phyloP scores from a whole-genome alignment of 179 eudicot genomes.

The Silene coronaria region DNA sequence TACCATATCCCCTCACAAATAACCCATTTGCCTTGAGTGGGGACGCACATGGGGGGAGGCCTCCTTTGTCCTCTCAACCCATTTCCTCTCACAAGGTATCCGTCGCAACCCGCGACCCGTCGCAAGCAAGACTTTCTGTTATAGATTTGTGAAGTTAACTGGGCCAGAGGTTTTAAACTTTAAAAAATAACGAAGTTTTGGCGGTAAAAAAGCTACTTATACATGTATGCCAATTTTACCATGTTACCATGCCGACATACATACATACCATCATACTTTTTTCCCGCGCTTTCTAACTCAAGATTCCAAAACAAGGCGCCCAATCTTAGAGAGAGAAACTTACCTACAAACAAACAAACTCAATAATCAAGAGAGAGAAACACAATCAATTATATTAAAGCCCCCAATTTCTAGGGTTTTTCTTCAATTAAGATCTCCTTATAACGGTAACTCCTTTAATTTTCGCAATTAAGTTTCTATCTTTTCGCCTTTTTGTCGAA shows the following conservation, averaged over 20 bases:
- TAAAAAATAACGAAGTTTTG: background rate
- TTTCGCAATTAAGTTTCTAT: background rate
- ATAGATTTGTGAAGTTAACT: too few species aligned
- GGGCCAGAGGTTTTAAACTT: too few species aligned
- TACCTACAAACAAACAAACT: background rate
- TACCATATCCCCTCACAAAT: too few species aligned
- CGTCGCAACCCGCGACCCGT: too few species aligned
- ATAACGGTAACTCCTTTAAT: constrained; percentile 1
- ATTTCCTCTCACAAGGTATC: too few species aligned
- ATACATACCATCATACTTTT: background rate
- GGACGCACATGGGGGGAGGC: too few species aligned
- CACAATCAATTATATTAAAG: too few species aligned
- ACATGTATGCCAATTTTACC: background rate
- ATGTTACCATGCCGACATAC: constrained; percentile 8
- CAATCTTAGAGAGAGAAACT: background rate
- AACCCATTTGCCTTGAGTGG: too few species aligned
- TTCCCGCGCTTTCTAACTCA: constrained; percentile 23
- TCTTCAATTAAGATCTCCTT: background rate
- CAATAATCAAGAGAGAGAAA: background rate
- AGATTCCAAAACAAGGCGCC: constrained; percentile 23
- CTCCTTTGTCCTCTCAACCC: too few species aligned
- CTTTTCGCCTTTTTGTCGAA: background rate
- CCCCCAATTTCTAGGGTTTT: constrained; percentile 8
- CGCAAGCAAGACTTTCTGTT: too few species aligned
- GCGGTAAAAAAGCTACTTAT: constrained; percentile 18